A percentile compares a stretch with the other conserved stretches of the same genome.
Conservation (phyloP, 2,329 filamentous ascomycete species). For the Hymenoscyphus scutula region DNA sequence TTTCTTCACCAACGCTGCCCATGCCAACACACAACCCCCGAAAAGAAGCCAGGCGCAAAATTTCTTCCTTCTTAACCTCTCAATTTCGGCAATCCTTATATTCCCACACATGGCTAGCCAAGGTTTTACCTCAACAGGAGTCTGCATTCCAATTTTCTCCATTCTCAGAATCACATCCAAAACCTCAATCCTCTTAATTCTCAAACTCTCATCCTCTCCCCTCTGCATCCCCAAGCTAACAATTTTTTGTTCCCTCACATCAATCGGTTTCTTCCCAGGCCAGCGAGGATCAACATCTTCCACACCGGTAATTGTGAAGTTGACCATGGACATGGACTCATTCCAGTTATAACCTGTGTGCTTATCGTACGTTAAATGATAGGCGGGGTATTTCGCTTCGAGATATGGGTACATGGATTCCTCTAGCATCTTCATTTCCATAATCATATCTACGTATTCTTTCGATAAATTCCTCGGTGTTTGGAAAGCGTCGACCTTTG, state of each 20-base stretch:
- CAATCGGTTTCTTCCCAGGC: background rate
- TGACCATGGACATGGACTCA: background rate
- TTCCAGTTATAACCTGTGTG: background rate
- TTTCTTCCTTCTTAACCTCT: too few species aligned
- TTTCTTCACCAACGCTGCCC: too few species aligned
- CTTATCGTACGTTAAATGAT: background rate
- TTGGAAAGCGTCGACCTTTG: too few species aligned
- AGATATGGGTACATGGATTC: background rate
- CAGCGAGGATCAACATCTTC: background rate
- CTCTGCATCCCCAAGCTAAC: background rate
- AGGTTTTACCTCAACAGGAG: background rate
- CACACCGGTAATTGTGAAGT: background rate
- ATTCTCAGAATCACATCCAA: background rate
- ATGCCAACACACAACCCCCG: too few species aligned
- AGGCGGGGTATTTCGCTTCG: background rate
- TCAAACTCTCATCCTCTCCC: background rate
- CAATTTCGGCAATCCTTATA: too few species aligned
- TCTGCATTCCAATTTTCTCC: background rate
- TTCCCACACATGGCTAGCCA: too few species aligned
- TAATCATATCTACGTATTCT: too few species aligned
- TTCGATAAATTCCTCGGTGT: too few species aligned
- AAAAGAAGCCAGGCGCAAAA: too few species aligned
- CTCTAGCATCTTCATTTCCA: too few species aligned
- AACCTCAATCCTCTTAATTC: background rate
- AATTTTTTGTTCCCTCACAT: background rate